Conservation (phyloP, 805 yeast species). For the Candida khao-thaluensis region DNA sequence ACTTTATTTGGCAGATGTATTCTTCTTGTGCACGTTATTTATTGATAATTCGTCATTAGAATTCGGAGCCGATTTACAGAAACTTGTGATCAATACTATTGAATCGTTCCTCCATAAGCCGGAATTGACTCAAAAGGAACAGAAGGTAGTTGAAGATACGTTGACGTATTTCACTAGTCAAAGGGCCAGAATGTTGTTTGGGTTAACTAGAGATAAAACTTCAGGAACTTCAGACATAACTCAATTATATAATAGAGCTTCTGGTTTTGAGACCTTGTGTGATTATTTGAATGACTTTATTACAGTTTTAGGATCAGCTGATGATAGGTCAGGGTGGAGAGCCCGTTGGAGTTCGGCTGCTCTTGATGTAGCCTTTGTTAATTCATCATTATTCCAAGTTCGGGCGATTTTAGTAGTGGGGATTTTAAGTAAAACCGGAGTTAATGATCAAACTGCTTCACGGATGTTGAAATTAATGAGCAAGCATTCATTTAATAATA, state of each 20-base stretch:
- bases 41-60: constrained; percentile 52
- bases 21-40: constrained; percentile 63
- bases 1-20: constrained; percentile 67
- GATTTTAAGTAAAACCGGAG: constrained; percentile 60
- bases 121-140: constrained; percentile 39
- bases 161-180: constrained; percentile 55
- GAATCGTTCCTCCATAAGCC: constrained; percentile 67
- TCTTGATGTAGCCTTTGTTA: constrained; percentile 58
- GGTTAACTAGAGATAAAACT: constrained; percentile 56
- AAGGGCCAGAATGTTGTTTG: constrained; percentile 66
- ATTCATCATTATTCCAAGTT: constrained; percentile 58
- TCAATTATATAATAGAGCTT: constrained; percentile 40
- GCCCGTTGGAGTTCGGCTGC: constrained; percentile 65
- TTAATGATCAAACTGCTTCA: constrained; percentile 52
- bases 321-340: constrained; percentile 55
- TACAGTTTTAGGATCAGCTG: constrained; percentile 45
- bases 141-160: constrained; percentile 45
- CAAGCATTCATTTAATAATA: constrained; percentile 19
- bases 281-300: constrained; percentile 53
- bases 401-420: constrained; percentile 72
- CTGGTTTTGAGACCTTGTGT: constrained; percentile 58
- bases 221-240: constrained; percentile 34
- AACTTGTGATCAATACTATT: constrained; percentile 61
- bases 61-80: constrained; percentile 60
- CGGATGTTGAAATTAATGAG: constrained; percentile 28